phyloP scores from a whole-genome alignment of 2,329 filamentous ascomycete genomes.

The Cladophialophora yegresii region DNA sequence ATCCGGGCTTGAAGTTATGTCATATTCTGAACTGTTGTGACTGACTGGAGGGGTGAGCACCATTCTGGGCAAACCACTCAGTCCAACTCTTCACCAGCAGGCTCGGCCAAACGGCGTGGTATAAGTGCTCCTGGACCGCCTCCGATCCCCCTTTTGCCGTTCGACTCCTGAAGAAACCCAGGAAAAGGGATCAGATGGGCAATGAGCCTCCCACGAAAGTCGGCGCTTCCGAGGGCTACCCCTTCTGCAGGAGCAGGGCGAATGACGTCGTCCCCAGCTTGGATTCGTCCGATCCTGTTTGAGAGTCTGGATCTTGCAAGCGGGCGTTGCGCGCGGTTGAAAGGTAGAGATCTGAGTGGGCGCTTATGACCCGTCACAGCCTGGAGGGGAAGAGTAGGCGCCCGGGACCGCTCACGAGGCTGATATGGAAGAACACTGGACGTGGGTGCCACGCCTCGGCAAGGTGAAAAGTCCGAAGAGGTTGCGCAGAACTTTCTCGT shows the following conservation, averaged over 20 bases:
- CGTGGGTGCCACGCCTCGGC: neutral
- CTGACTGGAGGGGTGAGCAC: slow-evolving; percentile 6
- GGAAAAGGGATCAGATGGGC: slow-evolving; percentile 12
- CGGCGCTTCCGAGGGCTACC: slow-evolving; percentile 25
- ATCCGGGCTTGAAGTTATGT: slow-evolving; percentile 22
- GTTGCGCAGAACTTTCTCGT: neutral
- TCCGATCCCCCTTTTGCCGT: slow-evolving; percentile 2
- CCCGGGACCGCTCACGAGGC: slow-evolving; percentile 7
- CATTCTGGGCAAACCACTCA: slow-evolving; percentile 2
- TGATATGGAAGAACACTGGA: slow-evolving; percentile 1
- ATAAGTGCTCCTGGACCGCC: slow-evolving; percentile 15
- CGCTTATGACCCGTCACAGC: slow-evolving; percentile 24
- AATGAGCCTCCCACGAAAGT: slow-evolving; percentile 12
- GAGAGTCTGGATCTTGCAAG: slow-evolving; percentile 4
- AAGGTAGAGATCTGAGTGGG: slow-evolving; percentile 9
- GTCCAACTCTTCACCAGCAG: neutral
- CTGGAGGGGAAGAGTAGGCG: slow-evolving; percentile 15
- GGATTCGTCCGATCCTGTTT: slow-evolving; percentile 2
- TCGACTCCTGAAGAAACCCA: slow-evolving; percentile 20
- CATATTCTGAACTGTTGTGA: slow-evolving; percentile 12
- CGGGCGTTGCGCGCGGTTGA: slow-evolving; percentile 16
- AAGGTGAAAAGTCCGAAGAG: neutral
- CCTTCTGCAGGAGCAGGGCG: slow-evolving; percentile 13
- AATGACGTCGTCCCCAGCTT: slow-evolving; percentile 18
- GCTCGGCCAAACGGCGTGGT: slow-evolving; percentile 11